Base-by-base conservation (phyloP, 2,329 filamentous ascomycete genomes). In the Botrytis paeoniae region DNA sequence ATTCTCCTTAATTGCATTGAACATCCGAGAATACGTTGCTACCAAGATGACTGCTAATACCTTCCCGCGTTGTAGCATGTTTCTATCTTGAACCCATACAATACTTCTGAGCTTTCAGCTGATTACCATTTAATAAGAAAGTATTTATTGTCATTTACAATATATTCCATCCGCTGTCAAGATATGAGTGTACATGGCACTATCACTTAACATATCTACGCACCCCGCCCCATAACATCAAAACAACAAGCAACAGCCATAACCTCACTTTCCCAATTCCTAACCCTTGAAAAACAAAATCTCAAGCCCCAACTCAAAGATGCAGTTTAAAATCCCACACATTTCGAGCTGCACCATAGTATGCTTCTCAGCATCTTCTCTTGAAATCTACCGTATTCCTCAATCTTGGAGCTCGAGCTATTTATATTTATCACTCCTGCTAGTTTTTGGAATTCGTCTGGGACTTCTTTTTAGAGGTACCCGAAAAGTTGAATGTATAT, bases 401-500 rank as follows among this genome's bases (percentile, higher is more conserved):
- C 48, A n/a, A 51, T 1, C 4, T 16, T 14, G 2, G 1, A 3
- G 3, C 10, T 51, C 25, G 12, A n/a, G 10, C 12, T 51, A 14
- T n/a, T n/a, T n/a, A n/a, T 51, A 14, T 51, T 4, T 25, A 14
- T 51, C 25, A 14, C 25, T 14, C 10, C 48, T 51, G 12, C 14
- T 0, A 51, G 10, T 2, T n/a, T 51, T 14, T 12, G 4, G 4
- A n/a, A n/a, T 6, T 6, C 25, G 0, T n/a, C 25, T 0, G 25
- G 4, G 5, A n/a, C 9, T 51, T 51, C 22, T 51, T 14, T 25
- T 51, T 4, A 4, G 9, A 14, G 25, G 10, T 14, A n/a, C 4
- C 25, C 1, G 25, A 4, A 51, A 3, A 16, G 3, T 16, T n/a
- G 20, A 4, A 39, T 10, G 5, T 43, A 7, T n/a, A 54, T 14